These are phyloP conservation scores for Boletus hoseneyae DNA, from an alignment of 1,284 basidiomycete species.

Conservation along the genomic window DNA sequence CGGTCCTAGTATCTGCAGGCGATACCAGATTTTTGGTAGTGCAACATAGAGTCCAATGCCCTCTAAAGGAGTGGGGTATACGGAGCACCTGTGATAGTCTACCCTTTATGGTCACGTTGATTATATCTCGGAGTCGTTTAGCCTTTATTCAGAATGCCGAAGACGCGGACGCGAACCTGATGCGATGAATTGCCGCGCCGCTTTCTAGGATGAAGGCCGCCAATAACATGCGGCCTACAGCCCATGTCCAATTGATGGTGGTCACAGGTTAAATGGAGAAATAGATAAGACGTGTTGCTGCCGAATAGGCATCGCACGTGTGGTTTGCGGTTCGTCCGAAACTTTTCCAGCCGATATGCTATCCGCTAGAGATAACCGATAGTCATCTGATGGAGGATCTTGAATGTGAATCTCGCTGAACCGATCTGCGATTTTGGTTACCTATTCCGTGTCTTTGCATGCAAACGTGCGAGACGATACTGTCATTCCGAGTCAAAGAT, in stretches of 20 bases:
- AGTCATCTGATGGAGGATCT: neutral
- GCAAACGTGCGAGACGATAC: too few species aligned
- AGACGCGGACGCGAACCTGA: neutral
- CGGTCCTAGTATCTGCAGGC: slow-evolving; percentile 91
- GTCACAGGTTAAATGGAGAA: neutral
- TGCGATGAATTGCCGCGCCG: neutral
- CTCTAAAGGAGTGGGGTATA: neutral
- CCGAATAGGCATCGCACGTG: neutral
- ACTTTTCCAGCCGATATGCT: neutral
- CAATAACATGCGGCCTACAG: neutral
- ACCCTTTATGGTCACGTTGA: neutral
- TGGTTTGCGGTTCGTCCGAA: too few species aligned
- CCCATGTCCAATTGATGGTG: too few species aligned
- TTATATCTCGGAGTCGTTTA: neutral
- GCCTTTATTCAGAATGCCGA: slow-evolving; percentile 13
- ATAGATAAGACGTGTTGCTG: neutral
- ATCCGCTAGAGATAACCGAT: neutral
- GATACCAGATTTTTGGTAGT: slow-evolving; percentile 94
- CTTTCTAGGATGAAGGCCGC: slow-evolving; percentile 16
- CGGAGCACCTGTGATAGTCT: neutral
- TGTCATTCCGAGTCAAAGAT: too few species aligned
- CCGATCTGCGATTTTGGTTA: too few species aligned
- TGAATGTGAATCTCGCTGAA: too few species aligned
- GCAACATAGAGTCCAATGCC: slow-evolving; percentile 52
- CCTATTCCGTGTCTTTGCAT: too few species aligned